A percentile compares a stretch with the other conserved stretches of the same genome.
phyloP scores from a whole-genome alignment of 1,284 basidiomycete genomes.

The Trichosporon sp. region DNA sequence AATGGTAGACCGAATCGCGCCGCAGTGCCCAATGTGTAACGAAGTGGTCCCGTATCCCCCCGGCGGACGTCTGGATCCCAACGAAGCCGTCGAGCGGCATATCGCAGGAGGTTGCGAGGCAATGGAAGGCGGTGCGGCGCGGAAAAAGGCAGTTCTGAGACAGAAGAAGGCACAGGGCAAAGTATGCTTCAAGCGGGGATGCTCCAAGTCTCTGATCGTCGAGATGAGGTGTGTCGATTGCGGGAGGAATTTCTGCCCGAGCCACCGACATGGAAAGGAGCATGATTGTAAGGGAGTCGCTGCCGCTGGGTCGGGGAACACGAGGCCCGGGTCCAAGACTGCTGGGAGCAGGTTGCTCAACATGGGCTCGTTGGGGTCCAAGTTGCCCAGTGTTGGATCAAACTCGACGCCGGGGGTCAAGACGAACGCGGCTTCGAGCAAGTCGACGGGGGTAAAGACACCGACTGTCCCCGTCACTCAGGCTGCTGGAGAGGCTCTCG shows the following conservation, averaged over 20 bases:
- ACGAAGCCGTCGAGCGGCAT: constrained; percentile 45
- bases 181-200: constrained; percentile 43
- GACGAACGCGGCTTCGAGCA: too few relatives aligned
- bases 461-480: too few relatives aligned
- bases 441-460: too few relatives aligned
- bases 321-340: constrained; percentile 21
- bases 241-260: constrained; percentile 36
- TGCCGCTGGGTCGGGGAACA: constrained; percentile 13
- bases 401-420: too few relatives aligned
- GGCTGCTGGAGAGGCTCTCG: constrained; percentile 12
- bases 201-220: constrained; percentile 42
- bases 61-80: constrained; percentile 25
- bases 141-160: constrained; percentile 34
- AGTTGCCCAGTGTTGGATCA: too few relatives aligned
- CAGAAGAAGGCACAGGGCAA: constrained; percentile 40
- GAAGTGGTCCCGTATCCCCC: constrained; percentile 35
- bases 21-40: constrained; percentile 45
- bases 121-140: constrained; percentile 40
- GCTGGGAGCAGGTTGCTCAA: too few relatives aligned
- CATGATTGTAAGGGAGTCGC: constrained; percentile 32
- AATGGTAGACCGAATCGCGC: constrained; percentile 46
- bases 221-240: constrained; percentile 46
- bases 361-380: too few relatives aligned
- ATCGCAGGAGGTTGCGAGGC: constrained; percentile 38
- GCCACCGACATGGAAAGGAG: constrained; percentile 32